Evolutionary conservation across 208 protist genomes (phyloP), one percentile per base, ranked within the genome.

Genomic region (Crithidia acanthocephali): DNA sequence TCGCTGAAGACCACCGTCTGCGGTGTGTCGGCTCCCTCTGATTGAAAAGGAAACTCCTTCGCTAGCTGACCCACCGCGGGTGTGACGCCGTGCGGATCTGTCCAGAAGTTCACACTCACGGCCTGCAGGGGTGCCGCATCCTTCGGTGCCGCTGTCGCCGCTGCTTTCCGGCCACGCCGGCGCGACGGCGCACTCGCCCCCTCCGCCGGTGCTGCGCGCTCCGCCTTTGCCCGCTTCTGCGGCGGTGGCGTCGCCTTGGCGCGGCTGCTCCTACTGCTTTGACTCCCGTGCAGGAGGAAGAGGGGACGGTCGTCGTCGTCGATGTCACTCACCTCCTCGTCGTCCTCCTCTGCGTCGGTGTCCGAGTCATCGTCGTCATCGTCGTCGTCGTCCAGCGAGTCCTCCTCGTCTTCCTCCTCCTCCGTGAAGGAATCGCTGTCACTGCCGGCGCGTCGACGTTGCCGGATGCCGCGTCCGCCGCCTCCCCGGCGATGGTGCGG

Each of bases 1-100:
- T 90, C 77, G 37, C 76, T 64, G 57, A 96, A 90, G 18, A 96
- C 88, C 42, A 79, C 74, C 35, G 91, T 94, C n/a, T 79, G 82
- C 58, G 91, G 72, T 9, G 73, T 62, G 23, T 55, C 50, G 11
- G 45, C 63, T 51, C 55, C 53, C 11, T 86, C 77, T 3, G 59
- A 37, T 20, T 60, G 33, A 63, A 93, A 89, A 1, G 90, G 74
- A 50, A 88, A 87, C 18, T 80, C 76, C 20, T 62, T 65, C 23
- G 72, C 69, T 16, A 93, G 67, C 56, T 88, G 75, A 7, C 27
- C 70, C 18, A 81, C 37, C 1, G 74, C 47, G 20, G 84, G 74
- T 1, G 57, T 11, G 11, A 68, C 74, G n/a, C 57, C 63, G 23
- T 80, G 58, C 44, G 68, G 74, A 45, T 95, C 90, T 2, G 83